A percentile compares a stretch with the other conserved stretches of the same genome.
Evolutionary conservation across 495 filamentous ascomycete genomes (phyloP).

Genomic region (Penicillium paxilli): DNA sequence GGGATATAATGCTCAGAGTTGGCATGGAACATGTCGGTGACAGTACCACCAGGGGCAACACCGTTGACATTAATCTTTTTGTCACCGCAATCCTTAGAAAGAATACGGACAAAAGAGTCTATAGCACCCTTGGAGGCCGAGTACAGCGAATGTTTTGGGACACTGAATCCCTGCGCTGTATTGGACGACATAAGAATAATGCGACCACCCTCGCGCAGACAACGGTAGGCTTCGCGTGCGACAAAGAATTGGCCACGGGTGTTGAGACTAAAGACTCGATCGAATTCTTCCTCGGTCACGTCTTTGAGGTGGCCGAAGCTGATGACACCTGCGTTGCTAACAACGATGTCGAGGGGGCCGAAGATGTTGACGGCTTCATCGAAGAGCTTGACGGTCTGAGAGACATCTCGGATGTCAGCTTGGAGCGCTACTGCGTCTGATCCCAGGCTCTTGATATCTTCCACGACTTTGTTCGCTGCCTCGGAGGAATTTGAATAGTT

Average conservation of each 20-base stretch:
- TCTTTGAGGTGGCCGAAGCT: background rate
- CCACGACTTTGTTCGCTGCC: conserved; percentile 42
- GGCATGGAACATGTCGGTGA: conserved; percentile 69
- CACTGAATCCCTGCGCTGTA: conserved; percentile 61
- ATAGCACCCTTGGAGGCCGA: conserved; percentile 59
- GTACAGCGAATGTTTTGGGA: conserved; percentile 64
- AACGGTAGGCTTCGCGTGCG: background rate
- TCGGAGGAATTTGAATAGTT: conserved; percentile 25
- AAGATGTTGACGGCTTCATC: background rate
- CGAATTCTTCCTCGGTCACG: conserved; percentile 43
- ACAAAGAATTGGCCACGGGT: background rate
- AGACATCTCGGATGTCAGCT: background rate
- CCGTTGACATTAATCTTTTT: conserved; percentile 66
- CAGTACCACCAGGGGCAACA: conserved; percentile 65
- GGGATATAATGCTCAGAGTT: conserved; percentile 66
- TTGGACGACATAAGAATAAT: conserved; percentile 66
- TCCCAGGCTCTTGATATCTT: conserved; percentile 1
- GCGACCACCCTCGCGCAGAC: conserved; percentile 36
- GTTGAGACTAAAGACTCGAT: conserved; percentile 40
- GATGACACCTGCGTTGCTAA: background rate
- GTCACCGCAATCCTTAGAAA: conserved; percentile 49
- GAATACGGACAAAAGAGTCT: conserved; percentile 54
- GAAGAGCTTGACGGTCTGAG: background rate
- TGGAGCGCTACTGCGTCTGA: background rate
- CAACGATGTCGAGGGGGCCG: background rate